These are phyloP conservation scores for Pseudogymnoascus sp. DNA, from an alignment of 2,329 filamentous ascomycete species.

Conservation along the genomic window DNA sequence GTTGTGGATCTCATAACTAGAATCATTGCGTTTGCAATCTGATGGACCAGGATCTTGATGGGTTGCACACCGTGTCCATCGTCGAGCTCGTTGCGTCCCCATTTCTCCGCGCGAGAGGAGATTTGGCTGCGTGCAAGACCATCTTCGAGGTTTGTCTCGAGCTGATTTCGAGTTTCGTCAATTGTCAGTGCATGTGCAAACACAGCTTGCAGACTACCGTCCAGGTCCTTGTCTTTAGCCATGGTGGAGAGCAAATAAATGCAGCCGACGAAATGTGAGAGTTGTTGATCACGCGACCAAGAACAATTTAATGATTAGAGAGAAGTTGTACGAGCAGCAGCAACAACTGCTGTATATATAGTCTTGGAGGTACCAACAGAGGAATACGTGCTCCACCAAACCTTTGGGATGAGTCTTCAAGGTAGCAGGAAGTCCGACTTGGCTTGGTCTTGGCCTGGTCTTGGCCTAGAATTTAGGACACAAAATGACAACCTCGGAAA, in stretches of 20 bases:
- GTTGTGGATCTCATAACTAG: constrained; percentile 36
- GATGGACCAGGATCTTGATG: constrained; percentile 53
- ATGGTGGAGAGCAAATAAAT: not conserved
- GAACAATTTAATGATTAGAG: not conserved
- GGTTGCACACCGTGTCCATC: constrained; percentile 51
- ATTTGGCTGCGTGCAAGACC: constrained; percentile 49
- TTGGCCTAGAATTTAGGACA: not conserved
- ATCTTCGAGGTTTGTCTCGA: constrained; percentile 45
- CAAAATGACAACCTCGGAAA: not conserved
- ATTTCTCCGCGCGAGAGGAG: constrained; percentile 42
- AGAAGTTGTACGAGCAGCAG: not conserved
- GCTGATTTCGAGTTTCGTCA: constrained; percentile 43
- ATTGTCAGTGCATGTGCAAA: constrained; percentile 48
- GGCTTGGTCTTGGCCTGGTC: not conserved
- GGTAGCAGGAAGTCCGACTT: not conserved
- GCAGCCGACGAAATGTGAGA: not conserved
- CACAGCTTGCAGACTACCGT: not conserved
- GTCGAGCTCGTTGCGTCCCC: constrained; percentile 56
- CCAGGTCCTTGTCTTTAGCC: not conserved
- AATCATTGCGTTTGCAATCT: constrained; percentile 62
- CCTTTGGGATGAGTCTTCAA: not conserved
- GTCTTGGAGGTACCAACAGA: not conserved
- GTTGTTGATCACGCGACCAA: not conserved
- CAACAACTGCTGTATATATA: not conserved
- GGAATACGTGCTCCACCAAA: not conserved